phyloP scores from a whole-genome alignment of 495 filamentous ascomycete species.

The Cenococcum geophilum region DNA sequence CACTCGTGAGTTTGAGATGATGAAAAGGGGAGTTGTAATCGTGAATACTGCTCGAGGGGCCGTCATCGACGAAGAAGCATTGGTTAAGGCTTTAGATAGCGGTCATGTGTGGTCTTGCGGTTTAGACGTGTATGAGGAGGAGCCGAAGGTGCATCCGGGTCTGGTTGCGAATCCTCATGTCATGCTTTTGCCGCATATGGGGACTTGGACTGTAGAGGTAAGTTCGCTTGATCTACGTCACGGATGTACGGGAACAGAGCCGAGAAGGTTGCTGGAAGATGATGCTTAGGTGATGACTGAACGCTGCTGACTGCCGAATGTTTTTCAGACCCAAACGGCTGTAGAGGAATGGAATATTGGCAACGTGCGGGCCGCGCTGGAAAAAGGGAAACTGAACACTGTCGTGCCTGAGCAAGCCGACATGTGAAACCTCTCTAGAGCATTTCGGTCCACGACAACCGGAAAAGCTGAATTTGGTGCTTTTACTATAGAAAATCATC shows the following conservation, averaged over 20 bases:
- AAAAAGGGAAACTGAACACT: slow-evolving; percentile 51
- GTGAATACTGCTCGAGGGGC: slow-evolving; percentile 67
- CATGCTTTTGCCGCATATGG: slow-evolving; percentile 63
- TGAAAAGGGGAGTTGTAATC: slow-evolving; percentile 66
- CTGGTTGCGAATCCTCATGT: slow-evolving; percentile 55
- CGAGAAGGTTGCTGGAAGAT: not conserved
- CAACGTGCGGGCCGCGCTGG: slow-evolving; percentile 53
- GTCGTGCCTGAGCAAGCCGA: slow-evolving; percentile 55
- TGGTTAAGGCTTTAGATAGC: slow-evolving; percentile 56
- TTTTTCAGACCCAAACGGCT: slow-evolving; percentile 48
- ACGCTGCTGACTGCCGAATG: not conserved
- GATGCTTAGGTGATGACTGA: not conserved
- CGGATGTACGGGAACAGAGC: not conserved
- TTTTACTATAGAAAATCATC: slow-evolving; percentile 2
- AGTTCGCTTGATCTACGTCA: slow-evolving; percentile 25
- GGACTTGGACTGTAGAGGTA: slow-evolving; percentile 60
- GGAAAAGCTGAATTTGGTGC: not conserved
- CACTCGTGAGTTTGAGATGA: slow-evolving; percentile 54
- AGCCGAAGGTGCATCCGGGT: slow-evolving; percentile 59
- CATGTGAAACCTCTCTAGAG: slow-evolving; percentile 29
- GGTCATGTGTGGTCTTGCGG: slow-evolving; percentile 58
- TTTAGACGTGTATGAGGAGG: slow-evolving; percentile 65
- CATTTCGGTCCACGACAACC: not conserved
- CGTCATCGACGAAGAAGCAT: slow-evolving; percentile 64
- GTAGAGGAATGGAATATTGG: slow-evolving; percentile 63